Evolutionary conservation across 805 yeast genomes (phyloP), one percentile per base, ranked within the genome.

Genomic region (Starmerella etchellsii): DNA sequence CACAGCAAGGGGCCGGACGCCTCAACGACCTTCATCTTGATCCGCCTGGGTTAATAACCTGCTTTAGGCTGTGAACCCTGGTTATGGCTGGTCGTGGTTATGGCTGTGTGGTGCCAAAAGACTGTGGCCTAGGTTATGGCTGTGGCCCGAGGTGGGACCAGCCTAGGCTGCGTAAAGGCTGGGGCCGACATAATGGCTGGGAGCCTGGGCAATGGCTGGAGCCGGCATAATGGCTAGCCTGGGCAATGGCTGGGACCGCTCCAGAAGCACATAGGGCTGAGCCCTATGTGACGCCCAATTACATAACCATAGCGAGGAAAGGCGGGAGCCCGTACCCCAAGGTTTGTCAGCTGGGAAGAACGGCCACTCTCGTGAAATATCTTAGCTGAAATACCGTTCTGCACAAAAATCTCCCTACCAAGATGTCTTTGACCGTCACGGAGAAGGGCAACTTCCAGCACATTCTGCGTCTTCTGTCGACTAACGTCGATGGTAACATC

Each of bases 401-500:
- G 22, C 16, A 9, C 9, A 16, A 33, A 33, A 23, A n/a, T 11
- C 11, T 18, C 5, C 26, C 9, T 25, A 25, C 7, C 37, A 57
- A 46, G 25, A 82, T 83, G 95, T 81, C 95, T 69, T 78, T 84
- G 78, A 95, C 85, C 73, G 91, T 91, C 71, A 91, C 83, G 75
- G 98, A 91, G 76, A 80, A 83, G 75, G 95, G 94, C 71, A 82
- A 91, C 70, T 91, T 93, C 94, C 98, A 93, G 77, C 99, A 91
- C 93, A 91, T 91, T 76, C 82, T 91, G 76, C 98, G 94, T 88
- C 83, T 91, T 77, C 84, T 91, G 74, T 91, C 93, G 85, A 91
- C 99, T 75, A 91, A 91, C 87, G 96, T 91, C 70, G 99, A 91
- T 73, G 99, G 99, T 81, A 87, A 94, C 85, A 88, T 88, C 79